Evolutionary conservation across 352 stramenopile species (phyloP), one percentile per base, ranked within the genome.

Genomic region (Globisporangium radiosum): DNA sequence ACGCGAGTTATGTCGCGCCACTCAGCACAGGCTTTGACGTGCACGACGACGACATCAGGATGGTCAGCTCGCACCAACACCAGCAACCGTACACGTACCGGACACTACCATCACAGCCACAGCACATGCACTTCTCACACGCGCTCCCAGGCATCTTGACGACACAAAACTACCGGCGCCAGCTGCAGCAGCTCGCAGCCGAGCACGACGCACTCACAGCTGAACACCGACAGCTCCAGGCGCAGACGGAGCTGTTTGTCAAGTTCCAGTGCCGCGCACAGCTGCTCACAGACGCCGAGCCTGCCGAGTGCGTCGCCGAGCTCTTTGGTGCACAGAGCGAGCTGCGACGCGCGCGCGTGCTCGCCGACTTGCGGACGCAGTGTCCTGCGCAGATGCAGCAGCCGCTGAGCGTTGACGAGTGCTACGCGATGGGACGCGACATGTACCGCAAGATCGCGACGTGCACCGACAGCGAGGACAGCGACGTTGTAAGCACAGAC

Each of bases 221-320:
- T 15, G 67, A 73, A 40, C 64, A 73, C 40, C 59, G 63, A 6
- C 52, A 54, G 36, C 51, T 73, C 17, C 54, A 60, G 19, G 56
- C 57, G 47, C 59, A 54, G 1, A 54, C 66, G 42, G 64, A 70
- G 7, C 39, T 64, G 38, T 63, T 71, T 40, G 36, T 52, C 15
- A 57, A 54, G 43, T 73, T 73, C 47, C 67, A 73, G 59, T 73
- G 67, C 37, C 66, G 66, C 33, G 42, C 62, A 5, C 67, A 73
- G 63, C 57, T 65, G 7, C 49, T 71, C 39, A 57, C 52, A 3
- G 64, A 65, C 25, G 59, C 47, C 7, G 53, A 65, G 47, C 53
- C 17, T 10, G 45, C 36, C 7, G 33, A 15, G 47, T 33, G 52
- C n/a, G 53, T 43, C 43, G 56, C 54, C 10, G 49, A 36, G 7